Conservation (phyloP, 345 rosid species). For the Eucalyptus guilfoylei region DNA sequence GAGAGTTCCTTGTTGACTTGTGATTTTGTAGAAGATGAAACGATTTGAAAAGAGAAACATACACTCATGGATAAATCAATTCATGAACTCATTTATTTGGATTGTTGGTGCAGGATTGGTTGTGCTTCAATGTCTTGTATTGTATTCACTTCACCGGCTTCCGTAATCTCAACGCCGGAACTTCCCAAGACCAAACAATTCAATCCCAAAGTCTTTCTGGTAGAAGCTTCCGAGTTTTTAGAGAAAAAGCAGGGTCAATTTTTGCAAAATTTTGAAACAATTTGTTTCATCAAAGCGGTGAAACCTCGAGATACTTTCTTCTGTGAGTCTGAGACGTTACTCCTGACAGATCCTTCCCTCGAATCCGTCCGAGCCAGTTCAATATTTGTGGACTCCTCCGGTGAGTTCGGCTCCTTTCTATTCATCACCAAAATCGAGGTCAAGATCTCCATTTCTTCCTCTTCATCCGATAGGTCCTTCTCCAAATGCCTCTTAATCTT, state of each 20-base stretch:
- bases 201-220: background rate
- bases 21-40: background rate
- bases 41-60: background rate
- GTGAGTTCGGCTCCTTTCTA: constrained; percentile 25
- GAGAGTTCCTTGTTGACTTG: background rate
- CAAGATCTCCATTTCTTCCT: constrained; percentile 26
- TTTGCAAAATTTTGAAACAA: too few relatives aligned
- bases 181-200: background rate
- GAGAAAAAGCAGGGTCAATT: fast-evolving
- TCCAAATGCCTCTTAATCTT: background rate
- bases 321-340: too few relatives aligned
- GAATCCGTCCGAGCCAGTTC: too few relatives aligned
- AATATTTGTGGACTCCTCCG: background rate
- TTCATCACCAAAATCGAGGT: constrained; percentile 21
- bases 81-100: background rate
- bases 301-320: too few relatives aligned
- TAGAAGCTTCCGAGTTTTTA: fast-evolving
- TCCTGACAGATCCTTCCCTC: too few relatives aligned
- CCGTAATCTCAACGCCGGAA: background rate
- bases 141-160: background rate
- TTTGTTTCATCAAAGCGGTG: too few relatives aligned
- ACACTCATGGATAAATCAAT: background rate
- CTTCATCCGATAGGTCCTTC: constrained; percentile 1
- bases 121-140: background rate
- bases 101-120: background rate